Percentiles rank a stretch among this genome's conserved stretches.
These are phyloP conservation scores for Dalbergia cochinchinensis DNA, from an alignment of 306 rosid genomes.

Conservation along the genomic window DNA sequence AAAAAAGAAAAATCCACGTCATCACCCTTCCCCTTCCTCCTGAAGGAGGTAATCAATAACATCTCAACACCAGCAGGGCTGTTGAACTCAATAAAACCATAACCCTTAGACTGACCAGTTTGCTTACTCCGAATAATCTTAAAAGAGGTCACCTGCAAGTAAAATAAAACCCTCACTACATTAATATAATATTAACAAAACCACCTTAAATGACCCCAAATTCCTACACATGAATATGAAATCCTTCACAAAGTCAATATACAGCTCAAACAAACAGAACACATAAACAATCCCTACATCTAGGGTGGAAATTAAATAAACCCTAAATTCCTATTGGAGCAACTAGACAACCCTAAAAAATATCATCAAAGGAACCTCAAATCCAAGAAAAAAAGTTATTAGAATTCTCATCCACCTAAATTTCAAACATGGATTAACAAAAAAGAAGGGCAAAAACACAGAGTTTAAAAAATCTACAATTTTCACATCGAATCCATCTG, in stretches of 20 bases:
- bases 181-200: not conserved
- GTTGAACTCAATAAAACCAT: slow-evolving; percentile 87
- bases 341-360: not conserved
- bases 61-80: slow-evolving; percentile 79
- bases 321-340: too few species aligned
- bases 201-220: not conserved
- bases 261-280: not conserved
- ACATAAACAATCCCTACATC: not conserved
- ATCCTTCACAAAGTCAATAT: not conserved
- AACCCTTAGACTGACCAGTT: slow-evolving; percentile 83
- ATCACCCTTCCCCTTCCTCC: too few species aligned
- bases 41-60: too few species aligned
- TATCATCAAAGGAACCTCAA: not conserved
- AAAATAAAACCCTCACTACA: slow-evolving; percentile 16
- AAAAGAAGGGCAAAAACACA: not conserved
- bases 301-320: not conserved
- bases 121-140: slow-evolving; percentile 93
- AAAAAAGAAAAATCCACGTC: too few species aligned
- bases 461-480: not conserved
- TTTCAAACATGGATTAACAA: not conserved
- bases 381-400: not conserved
- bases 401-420: not conserved
- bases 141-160: slow-evolving; percentile 64
- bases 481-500: not conserved
- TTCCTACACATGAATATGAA: not conserved